Evolutionary conservation across 805 yeast species (phyloP).

Genomic region (Cyberlindnera galapagoensis): DNA sequence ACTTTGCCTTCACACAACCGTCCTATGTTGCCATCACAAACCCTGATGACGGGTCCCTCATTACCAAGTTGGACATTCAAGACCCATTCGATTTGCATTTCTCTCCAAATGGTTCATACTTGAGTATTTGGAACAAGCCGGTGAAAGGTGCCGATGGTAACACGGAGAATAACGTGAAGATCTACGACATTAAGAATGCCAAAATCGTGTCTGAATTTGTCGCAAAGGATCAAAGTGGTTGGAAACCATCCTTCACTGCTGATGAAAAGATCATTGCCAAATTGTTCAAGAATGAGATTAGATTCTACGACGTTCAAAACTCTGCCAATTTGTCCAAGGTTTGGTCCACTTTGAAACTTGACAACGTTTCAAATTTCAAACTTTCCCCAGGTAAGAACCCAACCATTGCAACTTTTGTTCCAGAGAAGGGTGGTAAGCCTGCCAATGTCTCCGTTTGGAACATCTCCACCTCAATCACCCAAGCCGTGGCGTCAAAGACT

Average conservation of each 20-base stretch:
- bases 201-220: constrained; percentile 54
- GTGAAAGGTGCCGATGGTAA: constrained; percentile 67
- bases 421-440: constrained; percentile 83
- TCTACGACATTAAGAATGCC: constrained; percentile 53
- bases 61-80: constrained; percentile 43
- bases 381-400: constrained; percentile 87
- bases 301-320: constrained; percentile 53
- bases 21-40: constrained; percentile 49
- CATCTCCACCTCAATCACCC: constrained; percentile 46
- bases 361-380: constrained; percentile 53
- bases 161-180: constrained; percentile 71
- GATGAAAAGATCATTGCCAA: constrained; percentile 72
- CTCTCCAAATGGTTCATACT: constrained; percentile 79
- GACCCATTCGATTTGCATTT: constrained; percentile 81
- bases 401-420: constrained; percentile 82
- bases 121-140: constrained; percentile 90
- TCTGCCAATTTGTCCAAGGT: constrained; percentile 43
- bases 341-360: constrained; percentile 48
- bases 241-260: constrained; percentile 87
- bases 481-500: constrained; percentile 78
- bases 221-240: constrained; percentile 78
- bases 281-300: constrained; percentile 53
- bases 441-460: constrained; percentile 82
- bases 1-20: constrained; percentile 70
- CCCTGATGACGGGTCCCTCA: constrained; percentile 43